phyloP scores from a whole-genome alignment of 1,284 basidiomycete genomes.

The Pterula multifida region DNA sequence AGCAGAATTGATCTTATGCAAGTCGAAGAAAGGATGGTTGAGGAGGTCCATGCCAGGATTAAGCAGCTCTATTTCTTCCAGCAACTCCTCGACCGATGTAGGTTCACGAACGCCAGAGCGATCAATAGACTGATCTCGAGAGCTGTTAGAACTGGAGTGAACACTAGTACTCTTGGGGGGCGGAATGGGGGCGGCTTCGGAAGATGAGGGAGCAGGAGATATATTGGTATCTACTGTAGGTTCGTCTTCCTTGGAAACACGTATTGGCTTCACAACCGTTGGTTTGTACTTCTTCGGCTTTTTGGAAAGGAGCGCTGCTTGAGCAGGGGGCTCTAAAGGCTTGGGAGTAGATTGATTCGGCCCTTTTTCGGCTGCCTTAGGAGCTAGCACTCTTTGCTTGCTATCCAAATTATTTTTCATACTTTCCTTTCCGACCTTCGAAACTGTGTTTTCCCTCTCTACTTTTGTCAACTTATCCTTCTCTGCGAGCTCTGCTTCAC shows the following conservation, averaged over 20 bases:
- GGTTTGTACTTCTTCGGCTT: constrained; percentile 74
- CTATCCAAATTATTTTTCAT: too few relatives aligned
- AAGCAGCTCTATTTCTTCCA: constrained; percentile 51
- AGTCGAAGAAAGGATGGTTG: constrained; percentile 64
- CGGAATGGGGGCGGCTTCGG: constrained; percentile 29
- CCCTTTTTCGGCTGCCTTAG: constrained; percentile 14
- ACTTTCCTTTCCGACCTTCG: constrained; percentile 15
- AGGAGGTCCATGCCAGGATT: constrained; percentile 52
- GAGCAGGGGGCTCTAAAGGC: constrained; percentile 26
- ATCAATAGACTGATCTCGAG: constrained; percentile 51
- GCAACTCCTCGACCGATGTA: constrained; percentile 43
- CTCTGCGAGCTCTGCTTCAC: constrained; percentile 24
- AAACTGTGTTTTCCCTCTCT: constrained; percentile 22
- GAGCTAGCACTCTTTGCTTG: constrained; percentile 17
- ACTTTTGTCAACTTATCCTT: constrained; percentile 27
- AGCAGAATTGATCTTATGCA: constrained; percentile 53
- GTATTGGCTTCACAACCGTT: constrained; percentile 39
- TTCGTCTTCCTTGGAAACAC: constrained; percentile 44
- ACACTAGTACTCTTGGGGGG: constrained; percentile 23
- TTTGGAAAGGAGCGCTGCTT: constrained; percentile 63
- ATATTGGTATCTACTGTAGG: constrained; percentile 31
- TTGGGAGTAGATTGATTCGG: constrained; percentile 14
- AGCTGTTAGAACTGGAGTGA: constrained; percentile 37
- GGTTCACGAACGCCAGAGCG: constrained; percentile 22
- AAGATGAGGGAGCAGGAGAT: constrained; percentile 28